Evolutionary conservation across 2,329 filamentous ascomycete genomes (phyloP), one percentile per base, ranked within the genome.

Genomic region (Cytospora paraplurivora): DNA sequence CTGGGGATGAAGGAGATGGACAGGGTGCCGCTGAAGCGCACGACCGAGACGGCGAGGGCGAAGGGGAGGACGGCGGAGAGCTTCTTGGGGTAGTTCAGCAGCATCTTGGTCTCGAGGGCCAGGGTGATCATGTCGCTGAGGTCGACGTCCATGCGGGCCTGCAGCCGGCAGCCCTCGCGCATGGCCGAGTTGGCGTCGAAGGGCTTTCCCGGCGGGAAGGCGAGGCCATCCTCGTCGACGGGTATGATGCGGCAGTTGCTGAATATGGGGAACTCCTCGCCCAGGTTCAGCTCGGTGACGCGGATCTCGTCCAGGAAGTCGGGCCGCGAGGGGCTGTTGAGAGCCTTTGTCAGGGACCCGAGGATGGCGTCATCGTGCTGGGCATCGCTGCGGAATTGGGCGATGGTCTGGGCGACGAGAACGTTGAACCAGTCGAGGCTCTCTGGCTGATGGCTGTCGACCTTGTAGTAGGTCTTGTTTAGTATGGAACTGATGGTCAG

Each of bases 401-500:
- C 94, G 68, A 99, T 96, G 0, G 95, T 97, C 77, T 99, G 95
- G 2, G 93, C 95, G 58, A 98, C 88, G 62, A 99, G 82, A 33
- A 99, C 95, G 74, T 99, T 99, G 83, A 99, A 98, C 95, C 95
- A 99, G 76, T 99, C 95, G 66, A 99, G 78, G 63, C 91, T 96
- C 76, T 99, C 95, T 1, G 95, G 95, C 76, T 98, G 95, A 75
- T 99, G 95, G 65, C 92, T 93, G 70, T 96, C 86, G 51, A 95
- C 92, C 73, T 96, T 97, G 79, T 99, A 99, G 76, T 97, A 99
- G 27, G 95, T 98, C 79, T 99, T 99, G 70, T 89, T 89, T 33
- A 99, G 83, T 66, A 99, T 97, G 11, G 93, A 96, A 57, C 90
- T 90, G n/a, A 96, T 96, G 5, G 93, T 96, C 19, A 96, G 85